Conservation (phyloP, 441 rosid species). For the Syzygium malaccense region DNA sequence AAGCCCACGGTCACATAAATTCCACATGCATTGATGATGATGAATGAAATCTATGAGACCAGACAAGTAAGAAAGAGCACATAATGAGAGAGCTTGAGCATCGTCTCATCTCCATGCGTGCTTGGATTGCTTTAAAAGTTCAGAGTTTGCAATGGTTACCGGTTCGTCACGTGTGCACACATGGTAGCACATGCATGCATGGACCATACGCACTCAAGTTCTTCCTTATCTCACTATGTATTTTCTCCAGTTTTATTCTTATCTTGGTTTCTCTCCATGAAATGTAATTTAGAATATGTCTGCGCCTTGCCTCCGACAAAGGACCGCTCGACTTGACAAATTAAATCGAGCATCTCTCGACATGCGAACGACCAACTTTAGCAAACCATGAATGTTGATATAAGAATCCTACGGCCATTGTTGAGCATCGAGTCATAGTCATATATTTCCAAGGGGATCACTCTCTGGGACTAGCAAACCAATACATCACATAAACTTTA, state of each 20-base stretch:
- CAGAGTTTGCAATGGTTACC: background rate
- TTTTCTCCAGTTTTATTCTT: background rate
- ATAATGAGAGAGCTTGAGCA: background rate
- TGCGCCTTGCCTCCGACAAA: too few species aligned
- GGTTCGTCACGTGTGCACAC: background rate
- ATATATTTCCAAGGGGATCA: background rate
- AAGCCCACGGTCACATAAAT: background rate
- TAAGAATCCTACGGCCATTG: background rate
- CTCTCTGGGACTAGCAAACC: background rate
- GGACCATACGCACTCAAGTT: background rate
- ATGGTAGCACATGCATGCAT: background rate
- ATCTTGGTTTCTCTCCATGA: background rate
- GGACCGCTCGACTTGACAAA: background rate
- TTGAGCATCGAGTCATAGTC: background rate
- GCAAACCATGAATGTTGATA: background rate
- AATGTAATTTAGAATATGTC: background rate
- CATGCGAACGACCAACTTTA: background rate
- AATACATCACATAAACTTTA: background rate
- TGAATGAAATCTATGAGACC: background rate
- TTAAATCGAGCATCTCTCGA: background rate
- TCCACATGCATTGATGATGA: background rate
- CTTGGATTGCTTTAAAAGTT: background rate
- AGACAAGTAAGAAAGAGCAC: background rate
- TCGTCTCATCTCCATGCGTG: background rate
- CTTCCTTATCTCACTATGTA: background rate